Evolutionary conservation across 2,329 filamentous ascomycete genomes (phyloP), one percentile per base, ranked within the genome.

Genomic region (Thermochaetoides dissita): DNA sequence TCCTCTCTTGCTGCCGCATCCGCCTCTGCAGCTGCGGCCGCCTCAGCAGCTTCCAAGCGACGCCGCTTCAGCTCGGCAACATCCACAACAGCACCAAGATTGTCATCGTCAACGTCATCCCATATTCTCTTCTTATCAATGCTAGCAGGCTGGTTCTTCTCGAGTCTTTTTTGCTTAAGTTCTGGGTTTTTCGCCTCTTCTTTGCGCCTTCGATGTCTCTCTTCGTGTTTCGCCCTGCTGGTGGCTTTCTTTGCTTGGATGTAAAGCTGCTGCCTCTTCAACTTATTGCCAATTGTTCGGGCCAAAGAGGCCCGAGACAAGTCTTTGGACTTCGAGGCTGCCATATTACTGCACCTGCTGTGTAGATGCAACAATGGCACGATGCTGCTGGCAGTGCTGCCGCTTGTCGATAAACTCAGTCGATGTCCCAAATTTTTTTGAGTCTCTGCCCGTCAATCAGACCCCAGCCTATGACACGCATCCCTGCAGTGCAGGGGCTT

Each of bases 41-140:
- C 64, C 48, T 69, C 67, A 43, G 71, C 66, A 42, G 66, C 62
- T 44, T 63, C 59, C 35, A 78, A 63, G 42, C 69, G 68, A 55
- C 70, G 61, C 51, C 68, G 66, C 63, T 75, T 79, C 51, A 77
- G 57, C 54, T 72, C 66, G 51, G 76, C 71, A 42, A 80, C 62
- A 48, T 80, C 72, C 30, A 79, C 72, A 50, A 66, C 64, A 10
- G 64, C 63, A 48, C 69, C 71, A 6, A 77, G 64, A 38, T 64
- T 70, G 50, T 80, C 74, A 38, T 69, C 61, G 43, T 72, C 72
- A 38, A 79, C 74, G 40, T 88, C 79, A 54, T 95, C 88, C 85
- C 86, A 96, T 30, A 85, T 78, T 59, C 91, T 77, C 68, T 94
- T 94, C 54, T 79, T 76, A 54, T 95, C 88, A 44, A 94, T 72